Base-by-base conservation (phyloP, 345 rosid species). In the Boechera retrofracta region DNA sequence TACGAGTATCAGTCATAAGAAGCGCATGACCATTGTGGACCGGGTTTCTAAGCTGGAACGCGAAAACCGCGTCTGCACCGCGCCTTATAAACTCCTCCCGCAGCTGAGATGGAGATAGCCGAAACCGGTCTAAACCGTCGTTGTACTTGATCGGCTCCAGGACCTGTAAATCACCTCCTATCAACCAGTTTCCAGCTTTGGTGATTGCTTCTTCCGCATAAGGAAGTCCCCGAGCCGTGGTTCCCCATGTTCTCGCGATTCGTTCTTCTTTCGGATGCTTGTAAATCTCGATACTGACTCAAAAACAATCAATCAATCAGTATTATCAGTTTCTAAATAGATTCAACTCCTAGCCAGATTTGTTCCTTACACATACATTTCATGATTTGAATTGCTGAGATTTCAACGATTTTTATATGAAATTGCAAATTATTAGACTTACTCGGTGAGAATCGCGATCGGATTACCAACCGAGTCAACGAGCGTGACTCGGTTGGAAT, bases 261-360 rank as follows among this genome's bases (percentile, higher is more conserved):
- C 98, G 80, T 77, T 94, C 98, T 89, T 94, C 98, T 80, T 87
- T 94, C 21, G 90, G 94, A 58, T 94, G 98, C 91, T 91, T 90
- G 86, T 91, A 94, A 33, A 91, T 90, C 87, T 94, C 97, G 59
- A 94, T 81, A 67, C 97, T 93, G 82, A 51, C 68, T 82, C 10
- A 57, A 81, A 21, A 21, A 21, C 24, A 21, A 65, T 8, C 49
- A 82, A 69, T 36, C 11, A 75, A 28, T 24, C 44, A 62, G 3
- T 3, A 9, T 29, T 0, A 47, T 60, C 16, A 57, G 65, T 39
- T 69, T 55, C 49, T 21, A 5, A 55, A 16, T 8, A 8, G 3
- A 35, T 35, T 33, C 36, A 33, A 33, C 36, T 33, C 36, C 36
- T 33, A 33, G 7, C 36, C 6, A 33, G 7, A 33, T 33, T 33